Evolutionary conservation across 805 yeast species (phyloP), one percentile per base, ranked within the genome.

Genomic region (Wickerhamomyces xylosicus): DNA sequence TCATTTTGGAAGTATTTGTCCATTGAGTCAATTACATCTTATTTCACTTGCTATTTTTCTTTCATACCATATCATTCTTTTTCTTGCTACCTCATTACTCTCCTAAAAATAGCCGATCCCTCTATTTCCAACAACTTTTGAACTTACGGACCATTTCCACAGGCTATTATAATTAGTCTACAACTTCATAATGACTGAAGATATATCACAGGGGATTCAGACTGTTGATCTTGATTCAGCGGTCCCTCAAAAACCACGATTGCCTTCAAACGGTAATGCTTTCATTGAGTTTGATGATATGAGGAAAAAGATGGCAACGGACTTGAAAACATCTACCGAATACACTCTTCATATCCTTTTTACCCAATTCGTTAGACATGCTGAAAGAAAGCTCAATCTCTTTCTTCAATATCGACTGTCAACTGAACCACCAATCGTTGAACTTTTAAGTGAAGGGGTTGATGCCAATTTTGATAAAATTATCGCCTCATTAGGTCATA

Each of bases 281-380:
- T 37, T 47, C 5, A 53, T 50, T 28, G 54, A 54, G 35, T 47
- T 53, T 10, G 44, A 37, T 18, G 42, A 42, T 4, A 43, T 62
- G 37, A 56, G 72, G 38, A 66, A 59, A 41, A 56, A 56, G 31
- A 42, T 66, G 45, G 70, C 69, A 2, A 59, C 81, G 0, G 85
- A 79, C 42, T 66, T 72, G 55, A 78, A 81, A 52, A 70, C 81
- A 20, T 85, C 89, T 0, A 80, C 90, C 0, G 97, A 89, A 52
- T 92, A 92, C 56, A 92, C 97, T 0, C 64, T 94, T 39, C 97
- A 94, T 58, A 87, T 94, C 19, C 70, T 94, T 32, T 94, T 94
- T 57, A 86, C 97, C 3, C 95, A 90, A 61, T 92, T 92, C 62
- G 95, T 94, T 9, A 78, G 97, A 40, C 81, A 82, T 48, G 94